These are phyloP conservation scores for Neurospora sp. DNA, from an alignment of 2,329 filamentous ascomycete genomes.

Conservation along the genomic window DNA sequence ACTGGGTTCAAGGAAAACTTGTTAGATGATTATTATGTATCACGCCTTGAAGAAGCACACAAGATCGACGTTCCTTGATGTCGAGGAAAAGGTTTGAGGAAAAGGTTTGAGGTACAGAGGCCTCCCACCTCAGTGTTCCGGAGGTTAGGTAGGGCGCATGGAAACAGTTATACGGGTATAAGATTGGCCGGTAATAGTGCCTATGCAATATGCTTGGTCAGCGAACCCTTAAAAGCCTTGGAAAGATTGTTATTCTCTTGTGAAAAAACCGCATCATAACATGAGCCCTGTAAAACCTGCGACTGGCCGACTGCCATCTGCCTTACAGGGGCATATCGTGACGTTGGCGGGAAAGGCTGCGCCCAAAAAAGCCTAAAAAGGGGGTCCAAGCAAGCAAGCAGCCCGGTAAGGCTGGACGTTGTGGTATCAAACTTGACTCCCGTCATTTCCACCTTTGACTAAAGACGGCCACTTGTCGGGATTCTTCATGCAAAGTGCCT, in stretches of 20 bases:
- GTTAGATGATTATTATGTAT: neutral
- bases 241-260: neutral
- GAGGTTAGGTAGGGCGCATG: neutral
- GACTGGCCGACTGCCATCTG: neutral
- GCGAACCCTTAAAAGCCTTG: neutral
- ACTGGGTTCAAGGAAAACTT: neutral
- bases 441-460: neutral
- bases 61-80: neutral
- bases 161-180: neutral
- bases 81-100: neutral
- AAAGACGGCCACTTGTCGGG: neutral
- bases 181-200: neutral
- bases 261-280: neutral
- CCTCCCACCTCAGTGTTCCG: neutral
- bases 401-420: neutral
- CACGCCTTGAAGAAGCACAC: neutral
- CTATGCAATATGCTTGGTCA: neutral
- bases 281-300: neutral
- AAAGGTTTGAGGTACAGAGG: neutral
- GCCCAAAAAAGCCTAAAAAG: neutral
- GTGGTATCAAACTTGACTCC: neutral
- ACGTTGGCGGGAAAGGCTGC: neutral
- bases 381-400: neutral
- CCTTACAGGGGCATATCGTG: neutral
- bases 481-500: neutral